Base-by-base conservation (phyloP, 2,329 filamentous ascomycete genomes). In the Colletotrichum sp. region DNA sequence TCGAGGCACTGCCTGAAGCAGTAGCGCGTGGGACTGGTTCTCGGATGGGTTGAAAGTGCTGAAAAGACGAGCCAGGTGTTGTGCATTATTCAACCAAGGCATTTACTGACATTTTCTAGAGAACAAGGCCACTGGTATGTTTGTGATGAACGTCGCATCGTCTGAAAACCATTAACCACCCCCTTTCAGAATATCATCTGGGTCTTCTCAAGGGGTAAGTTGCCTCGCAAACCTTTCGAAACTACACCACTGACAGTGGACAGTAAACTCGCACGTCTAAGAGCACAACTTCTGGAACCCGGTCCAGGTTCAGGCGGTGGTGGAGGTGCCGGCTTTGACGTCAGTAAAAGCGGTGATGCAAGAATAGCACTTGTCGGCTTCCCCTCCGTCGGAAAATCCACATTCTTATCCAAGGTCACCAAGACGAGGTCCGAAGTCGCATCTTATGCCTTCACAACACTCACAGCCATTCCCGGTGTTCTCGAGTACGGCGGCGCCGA, bases 301-400 rank as follows among this genome's bases (percentile, higher is more conserved):
- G 93, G 91, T 1, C 93, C 94, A 5, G 96, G 96, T 55, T 89
- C 95, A 12, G 95, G 95, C 44, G 91, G 92, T 18, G 94, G 95
- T 13, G 94, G 92, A 18, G 96, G 97, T 28, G 87, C 94, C 4
- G 97, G 97, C 12, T 99, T 98, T 84, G 95, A 96, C 83, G 97
- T 99, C 57, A 97, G 94, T 84, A 99, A 99, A 87, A 96, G 94
- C 79, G 97, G 97, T 78, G 97, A 99, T 88, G 97, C 97, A 16
- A 93, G 97, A 82, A 99, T 99, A 86, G 96, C 98, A 3, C 92
- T 99, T 3, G 98, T 99, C 70, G 97, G 97, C n/a, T 99, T 99
- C 81, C 97, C 98, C 0, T 99, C 98, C 0, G 97, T 99, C 68
- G 97, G 97, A 84, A 99, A 99, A 88, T 99, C 97, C 4, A 99